These are phyloP conservation scores for Aspergillus sclerotioniger DNA, from an alignment of 495 filamentous ascomycete genomes.

Conservation along the genomic window DNA sequence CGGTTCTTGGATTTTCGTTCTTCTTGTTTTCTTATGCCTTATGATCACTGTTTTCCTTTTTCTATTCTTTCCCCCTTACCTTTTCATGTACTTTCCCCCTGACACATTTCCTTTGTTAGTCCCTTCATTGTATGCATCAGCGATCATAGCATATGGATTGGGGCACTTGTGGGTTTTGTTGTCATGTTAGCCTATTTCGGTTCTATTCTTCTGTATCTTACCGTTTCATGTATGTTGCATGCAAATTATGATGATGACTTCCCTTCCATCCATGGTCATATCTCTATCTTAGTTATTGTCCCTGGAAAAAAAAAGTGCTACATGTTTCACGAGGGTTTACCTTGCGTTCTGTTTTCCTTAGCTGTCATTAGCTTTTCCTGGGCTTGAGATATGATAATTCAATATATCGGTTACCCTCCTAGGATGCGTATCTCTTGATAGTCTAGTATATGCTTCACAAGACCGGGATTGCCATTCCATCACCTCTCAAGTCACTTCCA, in stretches of 20 bases:
- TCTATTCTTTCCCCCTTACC: not conserved
- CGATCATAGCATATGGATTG: not conserved
- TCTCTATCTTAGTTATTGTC: not conserved
- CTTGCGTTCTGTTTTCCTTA: not conserved
- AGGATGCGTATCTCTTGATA: not conserved
- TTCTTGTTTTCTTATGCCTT: not conserved
- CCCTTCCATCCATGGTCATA: not conserved
- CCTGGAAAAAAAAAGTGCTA: not conserved
- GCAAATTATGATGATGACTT: constrained; percentile 1
- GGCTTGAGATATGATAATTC: not conserved
- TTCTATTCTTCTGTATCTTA: not conserved
- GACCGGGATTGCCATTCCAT: constrained; percentile 74
- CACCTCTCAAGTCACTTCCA: constrained; percentile 85
- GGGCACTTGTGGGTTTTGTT: constrained; percentile 2
- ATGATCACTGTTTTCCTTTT: constrained; percentile 7
- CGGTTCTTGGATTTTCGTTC: constrained; percentile 3
- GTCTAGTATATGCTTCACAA: constrained; percentile 10
- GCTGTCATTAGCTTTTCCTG: not conserved
- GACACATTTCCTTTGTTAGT: not conserved
- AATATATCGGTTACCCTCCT: too few species aligned
- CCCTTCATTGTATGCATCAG: constrained; percentile 1
- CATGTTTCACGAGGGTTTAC: not conserved
- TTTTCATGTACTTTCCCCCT: not conserved
- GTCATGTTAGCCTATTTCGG: not conserved
- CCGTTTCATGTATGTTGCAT: not conserved